phyloP scores from a whole-genome alignment of 2,329 filamentous ascomycete genomes.

The Triangularia verruculosa region DNA sequence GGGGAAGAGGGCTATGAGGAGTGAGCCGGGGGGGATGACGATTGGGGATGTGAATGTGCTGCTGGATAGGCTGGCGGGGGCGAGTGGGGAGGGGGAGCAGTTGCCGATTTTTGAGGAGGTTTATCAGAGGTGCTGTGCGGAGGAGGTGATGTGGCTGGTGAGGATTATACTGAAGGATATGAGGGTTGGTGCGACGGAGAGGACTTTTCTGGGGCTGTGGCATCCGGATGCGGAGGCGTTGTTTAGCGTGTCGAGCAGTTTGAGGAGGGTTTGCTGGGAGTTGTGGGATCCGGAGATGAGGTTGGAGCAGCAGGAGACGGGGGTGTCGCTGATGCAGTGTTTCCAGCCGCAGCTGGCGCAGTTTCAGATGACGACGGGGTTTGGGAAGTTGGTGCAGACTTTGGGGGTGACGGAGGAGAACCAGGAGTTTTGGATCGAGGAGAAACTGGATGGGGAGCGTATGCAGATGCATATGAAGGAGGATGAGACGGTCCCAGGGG shows the following conservation, averaged over 20 bases:
- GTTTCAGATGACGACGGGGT: constrained; percentile 76
- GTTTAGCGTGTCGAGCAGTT: constrained; percentile 87
- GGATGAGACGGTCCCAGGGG: constrained; percentile 65
- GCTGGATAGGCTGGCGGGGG: constrained; percentile 73
- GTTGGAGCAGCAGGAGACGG: constrained; percentile 70
- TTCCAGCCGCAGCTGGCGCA: constrained; percentile 95
- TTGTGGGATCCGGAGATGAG: constrained; percentile 69
- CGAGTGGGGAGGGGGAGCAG: constrained; percentile 79
- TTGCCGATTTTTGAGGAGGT: constrained; percentile 77
- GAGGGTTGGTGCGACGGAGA: constrained; percentile 76
- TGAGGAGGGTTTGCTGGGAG: constrained; percentile 93
- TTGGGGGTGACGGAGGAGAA: constrained; percentile 66
- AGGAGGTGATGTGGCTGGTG: constrained; percentile 92
- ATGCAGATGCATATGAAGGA: constrained; percentile 93
- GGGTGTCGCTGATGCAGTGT: constrained; percentile 83
- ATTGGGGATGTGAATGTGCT: constrained; percentile 87
- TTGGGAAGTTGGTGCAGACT: constrained; percentile 73
- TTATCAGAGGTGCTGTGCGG: constrained; percentile 86
- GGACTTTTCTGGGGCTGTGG: constrained; percentile 81
- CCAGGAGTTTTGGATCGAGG: constrained; percentile 89
- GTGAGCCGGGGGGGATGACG: constrained; percentile 70
- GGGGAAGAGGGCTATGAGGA: constrained; percentile 75
- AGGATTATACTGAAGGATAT: constrained; percentile 83
- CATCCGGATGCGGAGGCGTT: constrained; percentile 73
- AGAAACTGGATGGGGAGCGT: constrained; percentile 93